A percentile compares a stretch with the other conserved stretches of the same genome.
Conservation (phyloP, 139 green algal genomes). For the Chlorella sp. region DNA sequence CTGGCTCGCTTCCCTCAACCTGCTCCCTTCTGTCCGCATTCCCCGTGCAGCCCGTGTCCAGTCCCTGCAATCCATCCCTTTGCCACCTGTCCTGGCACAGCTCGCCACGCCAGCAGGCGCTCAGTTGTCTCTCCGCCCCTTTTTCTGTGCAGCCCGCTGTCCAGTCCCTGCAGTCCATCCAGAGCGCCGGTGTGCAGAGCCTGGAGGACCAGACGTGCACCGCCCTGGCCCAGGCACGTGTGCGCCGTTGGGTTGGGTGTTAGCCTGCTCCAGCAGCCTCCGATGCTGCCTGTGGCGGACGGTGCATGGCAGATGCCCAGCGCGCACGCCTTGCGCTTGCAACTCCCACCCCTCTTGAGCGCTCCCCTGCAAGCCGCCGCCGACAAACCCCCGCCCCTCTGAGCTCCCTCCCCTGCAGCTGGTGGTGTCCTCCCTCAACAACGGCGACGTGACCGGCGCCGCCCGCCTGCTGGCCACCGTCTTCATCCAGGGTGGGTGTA, state of each 20-base stretch:
- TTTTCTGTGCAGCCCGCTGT: not conserved
- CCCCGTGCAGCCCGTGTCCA: too few relatives aligned
- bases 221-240: not conserved
- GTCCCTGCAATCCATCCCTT: too few relatives aligned
- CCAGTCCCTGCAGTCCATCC: not conserved
- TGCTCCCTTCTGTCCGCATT: too few relatives aligned
- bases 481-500: conserved; percentile 12
- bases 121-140: not conserved
- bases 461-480: conserved; percentile 18
- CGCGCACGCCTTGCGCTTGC: not conserved
- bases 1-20: too few relatives aligned
- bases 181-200: not conserved
- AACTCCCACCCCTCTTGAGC: not conserved
- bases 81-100: too few relatives aligned
- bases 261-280: not conserved
- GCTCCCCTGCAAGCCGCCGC: too few relatives aligned
- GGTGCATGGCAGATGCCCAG: too few relatives aligned
- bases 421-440: not conserved
- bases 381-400: too few relatives aligned
- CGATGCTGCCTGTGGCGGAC: too few relatives aligned
- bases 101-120: too few relatives aligned
- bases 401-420: not conserved
- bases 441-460: not conserved
- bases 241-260: not conserved
- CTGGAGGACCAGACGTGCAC: conserved; percentile 20